phyloP scores from a whole-genome alignment of 2,329 filamentous ascomycete species.

The Colletotrichum sp. region DNA sequence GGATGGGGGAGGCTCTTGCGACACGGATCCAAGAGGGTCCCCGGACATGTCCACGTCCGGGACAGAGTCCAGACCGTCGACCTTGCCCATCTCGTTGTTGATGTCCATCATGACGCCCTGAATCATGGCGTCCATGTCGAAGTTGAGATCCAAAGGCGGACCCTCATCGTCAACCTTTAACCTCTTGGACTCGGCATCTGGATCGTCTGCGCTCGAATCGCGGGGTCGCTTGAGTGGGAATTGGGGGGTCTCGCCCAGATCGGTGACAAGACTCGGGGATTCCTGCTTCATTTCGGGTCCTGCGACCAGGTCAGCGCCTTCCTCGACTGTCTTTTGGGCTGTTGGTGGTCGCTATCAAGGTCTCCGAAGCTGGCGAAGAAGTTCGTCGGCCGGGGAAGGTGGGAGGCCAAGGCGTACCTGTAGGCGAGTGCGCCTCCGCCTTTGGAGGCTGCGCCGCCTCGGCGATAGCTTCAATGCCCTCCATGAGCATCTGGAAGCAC shows the following conservation, averaged over 20 bases:
- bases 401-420: slow-evolving; percentile 34
- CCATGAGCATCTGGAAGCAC: slow-evolving; percentile 19
- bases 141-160: slow-evolving; percentile 25
- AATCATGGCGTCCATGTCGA: slow-evolving; percentile 27
- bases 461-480: slow-evolving; percentile 41
- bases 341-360: slow-evolving; percentile 2
- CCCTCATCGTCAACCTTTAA: slow-evolving; percentile 17
- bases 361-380: slow-evolving; percentile 12
- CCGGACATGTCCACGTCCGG: slow-evolving; percentile 29
- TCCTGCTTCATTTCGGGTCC: slow-evolving; percentile 44
- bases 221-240: slow-evolving; percentile 42
- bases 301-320: slow-evolving; percentile 27
- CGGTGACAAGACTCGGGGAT: slow-evolving; percentile 29
- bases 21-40: slow-evolving; percentile 12
- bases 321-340: slow-evolving; percentile 2
- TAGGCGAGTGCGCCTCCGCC: slow-evolving; percentile 36
- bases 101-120: slow-evolving; percentile 33
- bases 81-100: slow-evolving; percentile 19
- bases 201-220: slow-evolving; percentile 31
- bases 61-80: slow-evolving; percentile 30
- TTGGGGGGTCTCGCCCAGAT: slow-evolving; percentile 39
- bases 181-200: slow-evolving; percentile 35
- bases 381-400: slow-evolving; percentile 6
- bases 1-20: slow-evolving; percentile 22
- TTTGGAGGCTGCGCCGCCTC: slow-evolving; percentile 43